Evolutionary conservation across 306 rosid genomes (phyloP).

Genomic region (Prunus kanzakura): DNA sequence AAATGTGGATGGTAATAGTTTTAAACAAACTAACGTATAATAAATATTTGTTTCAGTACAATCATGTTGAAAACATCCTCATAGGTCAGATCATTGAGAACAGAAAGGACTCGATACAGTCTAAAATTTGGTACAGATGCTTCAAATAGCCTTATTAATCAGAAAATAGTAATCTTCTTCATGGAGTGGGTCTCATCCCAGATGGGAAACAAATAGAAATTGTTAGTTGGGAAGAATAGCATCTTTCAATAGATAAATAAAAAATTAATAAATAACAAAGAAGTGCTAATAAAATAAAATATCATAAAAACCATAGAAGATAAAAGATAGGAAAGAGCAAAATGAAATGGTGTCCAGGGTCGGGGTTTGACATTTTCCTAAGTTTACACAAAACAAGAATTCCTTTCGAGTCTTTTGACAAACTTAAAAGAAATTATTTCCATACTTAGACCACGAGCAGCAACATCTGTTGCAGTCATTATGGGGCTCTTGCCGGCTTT

Average conservation of each 20-base stretch:
- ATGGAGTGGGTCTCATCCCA: neutral
- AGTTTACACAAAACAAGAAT: slow-evolving; percentile 14
- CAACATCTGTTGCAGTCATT: slow-evolving; percentile 99
- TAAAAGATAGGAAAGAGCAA: neutral
- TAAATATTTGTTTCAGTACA: neutral
- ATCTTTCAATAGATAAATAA: neutral
- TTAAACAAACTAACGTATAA: neutral
- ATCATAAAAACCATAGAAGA: neutral
- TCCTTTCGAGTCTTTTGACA: slow-evolving; percentile 13
- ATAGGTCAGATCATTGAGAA: neutral
- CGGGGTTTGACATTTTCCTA: neutral
- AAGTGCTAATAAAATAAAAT: neutral
- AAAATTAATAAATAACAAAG: neutral
- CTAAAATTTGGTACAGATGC: no score
- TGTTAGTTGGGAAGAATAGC: neutral
- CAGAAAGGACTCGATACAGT: neutral
- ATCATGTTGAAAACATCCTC: neutral
- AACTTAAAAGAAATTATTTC: slow-evolving; percentile 6
- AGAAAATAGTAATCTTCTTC: neutral
- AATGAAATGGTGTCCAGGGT: neutral
- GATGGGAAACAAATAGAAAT: neutral
- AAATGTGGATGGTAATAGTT: neutral
- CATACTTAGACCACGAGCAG: slow-evolving; percentile 95
- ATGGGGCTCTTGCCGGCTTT: slow-evolving; percentile 97
- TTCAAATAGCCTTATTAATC: neutral